Evolutionary conservation across 2,329 filamentous ascomycete genomes (phyloP).

Genomic region (Talaromyces funiculosus): DNA sequence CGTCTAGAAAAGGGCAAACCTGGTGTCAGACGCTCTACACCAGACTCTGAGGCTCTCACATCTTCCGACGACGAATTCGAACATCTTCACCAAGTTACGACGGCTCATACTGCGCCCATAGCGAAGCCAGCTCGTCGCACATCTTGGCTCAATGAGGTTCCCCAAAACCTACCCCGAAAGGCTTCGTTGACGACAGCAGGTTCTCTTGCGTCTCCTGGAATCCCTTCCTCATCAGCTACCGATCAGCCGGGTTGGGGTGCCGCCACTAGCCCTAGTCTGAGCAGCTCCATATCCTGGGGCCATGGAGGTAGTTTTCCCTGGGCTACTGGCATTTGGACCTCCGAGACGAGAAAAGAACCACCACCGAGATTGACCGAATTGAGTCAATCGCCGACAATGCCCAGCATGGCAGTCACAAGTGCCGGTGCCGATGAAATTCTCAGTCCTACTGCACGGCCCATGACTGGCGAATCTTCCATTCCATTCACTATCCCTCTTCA

Average conservation of each 20-base stretch:
- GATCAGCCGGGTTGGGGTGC: conserved; percentile 51
- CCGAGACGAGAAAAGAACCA: conserved; percentile 66
- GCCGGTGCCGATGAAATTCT: conserved; percentile 49
- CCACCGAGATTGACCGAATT: conserved; percentile 69
- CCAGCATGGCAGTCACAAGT: conserved; percentile 47
- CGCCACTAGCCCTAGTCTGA: conserved; percentile 32
- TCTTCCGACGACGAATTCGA: conserved; percentile 92
- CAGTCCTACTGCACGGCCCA: conserved; percentile 43
- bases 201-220: conserved; percentile 71
- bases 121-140: conserved; percentile 63
- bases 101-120: conserved; percentile 47
- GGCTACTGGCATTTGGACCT: conserved; percentile 79
- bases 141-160: conserved; percentile 84
- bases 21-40: conserved; percentile 71
- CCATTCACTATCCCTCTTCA: conserved; percentile 84
- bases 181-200: conserved; percentile 65
- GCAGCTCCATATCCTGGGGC: conserved; percentile 39
- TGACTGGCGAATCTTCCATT: conserved; percentile 54
- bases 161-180: conserved; percentile 62
- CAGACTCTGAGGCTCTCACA: conserved; percentile 86
- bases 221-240: conserved; percentile 70
- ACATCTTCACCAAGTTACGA: conserved; percentile 49
- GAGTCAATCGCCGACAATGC: conserved; percentile 66
- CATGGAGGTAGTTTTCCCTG: conserved; percentile 57
- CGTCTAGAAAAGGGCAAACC: conserved; percentile 68